Evolutionary conservation across 2,329 filamentous ascomycete genomes (phyloP), one percentile per base, ranked within the genome.

Genomic region (Harringtonia lauricola): DNA sequence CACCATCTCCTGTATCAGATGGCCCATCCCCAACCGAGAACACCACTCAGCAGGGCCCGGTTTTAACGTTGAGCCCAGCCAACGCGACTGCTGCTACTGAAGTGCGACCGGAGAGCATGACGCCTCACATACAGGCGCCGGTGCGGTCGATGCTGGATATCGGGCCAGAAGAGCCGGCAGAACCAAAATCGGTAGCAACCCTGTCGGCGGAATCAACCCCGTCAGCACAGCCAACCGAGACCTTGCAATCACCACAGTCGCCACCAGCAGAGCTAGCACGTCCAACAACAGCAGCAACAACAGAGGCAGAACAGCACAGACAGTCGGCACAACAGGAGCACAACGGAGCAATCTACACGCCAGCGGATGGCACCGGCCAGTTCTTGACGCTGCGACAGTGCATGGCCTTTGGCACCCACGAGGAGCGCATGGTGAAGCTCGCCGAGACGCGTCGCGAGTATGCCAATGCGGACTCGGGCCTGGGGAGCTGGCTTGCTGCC

Each of bases 401-500:
- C 48, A 70, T 87, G 54, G 77, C 75, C 9, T 70, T 92, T 40
- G 70, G 74, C 15, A 76, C 74, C 2, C 61, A 79, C 0, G 60
- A 70, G 14, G 81, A 92, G 51, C 79, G 88, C 18, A 84, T 92
- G 47, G 67, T 72, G 36, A 81, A 79, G 14, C 94, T 85, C 58
- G 76, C 86, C 46, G 75, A 82, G 46, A 83, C 84, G 0, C 76
- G 86, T 36, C 65, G 75, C 15, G 74, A 83, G 37, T 87, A 88
- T 59, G 80, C 83, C 1, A 60, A 64, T 13, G 78, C 83, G 57
- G 79, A 95, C 47, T 83, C 83, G 6, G 87, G 89, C 1, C 65
- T 96, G n/a, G 68, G 64, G 3, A 61, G 66, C 29, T 81, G 77
- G 78, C 60, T 81, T 19, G 44, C 53, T 1, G 53, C 60, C n/a